Base-by-base conservation (phyloP, 257 asterid genomes). In the Solanum appendiculatum region DNA sequence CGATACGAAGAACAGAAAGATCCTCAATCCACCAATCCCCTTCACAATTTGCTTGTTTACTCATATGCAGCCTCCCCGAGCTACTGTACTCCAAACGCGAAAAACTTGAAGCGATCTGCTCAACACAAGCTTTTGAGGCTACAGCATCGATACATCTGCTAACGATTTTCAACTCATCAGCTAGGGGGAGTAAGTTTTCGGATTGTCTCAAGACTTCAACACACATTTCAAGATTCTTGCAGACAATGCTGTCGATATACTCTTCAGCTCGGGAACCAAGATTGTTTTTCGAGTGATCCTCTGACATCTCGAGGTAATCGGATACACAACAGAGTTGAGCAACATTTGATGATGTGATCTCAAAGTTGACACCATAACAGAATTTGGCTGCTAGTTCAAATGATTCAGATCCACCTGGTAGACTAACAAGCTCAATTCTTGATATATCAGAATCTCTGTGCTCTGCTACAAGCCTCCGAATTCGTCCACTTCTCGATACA, bases 21-120 rank as follows among this genome's bases (percentile, higher is more conserved):
- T 96, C 99, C 86, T 96, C 98, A 12, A 97, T 95, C 99, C 99
- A 97, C 99, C 99, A 97, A 86, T 96, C 99, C 63, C 93, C 94
- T 34, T 94, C 98, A n/a, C 90, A 90, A 46, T 92, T 94, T 1
- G 93, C 88, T 74, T 91, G 95, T 89, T 93, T 91, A 93, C 94
- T 95, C 98, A 97, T 97, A 84, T 95, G 99, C 46, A 96, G 96
- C 82, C 98, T 91, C 10, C 98, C 99, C 0, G 98, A 95, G 94
- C 98, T 94, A 90, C 97, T 94, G 36, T 97, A 97, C 89, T 97
- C 98, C 88, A 97, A 89, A 5, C 99, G 88, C 0, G 99, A 95
- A 91, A 97, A 97, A 88, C 99, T 97, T 8, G 98, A 95, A 9
- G 99, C 98, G 8, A 97, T 97, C 87, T 97, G 99, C 93, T 95